Conservation (phyloP, 2,329 filamentous ascomycete species). For the Monosporascus cannonballus region DNA sequence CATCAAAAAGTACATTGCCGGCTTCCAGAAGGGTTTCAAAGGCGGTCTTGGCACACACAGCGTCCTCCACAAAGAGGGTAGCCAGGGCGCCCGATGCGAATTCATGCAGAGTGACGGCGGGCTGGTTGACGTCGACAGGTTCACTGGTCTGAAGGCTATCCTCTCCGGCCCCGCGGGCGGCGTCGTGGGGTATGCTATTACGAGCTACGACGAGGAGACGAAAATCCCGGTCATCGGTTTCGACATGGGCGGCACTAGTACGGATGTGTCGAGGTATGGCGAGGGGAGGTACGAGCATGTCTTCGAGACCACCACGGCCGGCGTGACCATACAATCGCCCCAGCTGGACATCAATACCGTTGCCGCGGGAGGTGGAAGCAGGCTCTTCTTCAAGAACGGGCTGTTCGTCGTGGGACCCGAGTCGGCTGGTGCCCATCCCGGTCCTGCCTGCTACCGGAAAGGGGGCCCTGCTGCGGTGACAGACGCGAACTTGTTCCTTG, state of each 20-base stretch:
- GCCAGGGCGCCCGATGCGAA: slow-evolving; percentile 74
- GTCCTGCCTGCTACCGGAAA: slow-evolving; percentile 86
- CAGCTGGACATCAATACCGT: slow-evolving; percentile 95
- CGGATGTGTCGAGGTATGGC: slow-evolving; percentile 83
- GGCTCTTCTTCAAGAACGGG: slow-evolving; percentile 82
- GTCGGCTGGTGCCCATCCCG: slow-evolving; percentile 81
- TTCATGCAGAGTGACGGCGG: slow-evolving; percentile 91
- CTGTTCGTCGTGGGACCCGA: slow-evolving; percentile 88
- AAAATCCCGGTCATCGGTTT: slow-evolving; percentile 87
- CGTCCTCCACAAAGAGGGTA: slow-evolving; percentile 59
- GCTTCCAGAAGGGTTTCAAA: slow-evolving; percentile 74
- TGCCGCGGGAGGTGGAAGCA: slow-evolving; percentile 79
- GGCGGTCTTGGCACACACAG: slow-evolving; percentile 73
- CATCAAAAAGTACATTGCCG: slow-evolving; percentile 67
- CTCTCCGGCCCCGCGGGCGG: slow-evolving; percentile 88
- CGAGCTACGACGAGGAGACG: slow-evolving; percentile 78
- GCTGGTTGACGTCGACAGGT: slow-evolving; percentile 67
- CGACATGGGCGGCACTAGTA: slow-evolving; percentile 86
- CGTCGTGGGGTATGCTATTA: slow-evolving; percentile 87
- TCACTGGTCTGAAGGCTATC: slow-evolving; percentile 80
- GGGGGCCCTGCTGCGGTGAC: slow-evolving; percentile 88
- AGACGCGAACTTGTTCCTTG: slow-evolving; percentile 82
- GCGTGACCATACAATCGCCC: slow-evolving; percentile 88
- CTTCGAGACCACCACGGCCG: slow-evolving; percentile 88
- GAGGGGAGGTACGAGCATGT: slow-evolving; percentile 86